Evolutionary conservation across 345 rosid genomes (phyloP), one percentile per base, ranked within the genome.

Genomic region (Arabis alpina): DNA sequence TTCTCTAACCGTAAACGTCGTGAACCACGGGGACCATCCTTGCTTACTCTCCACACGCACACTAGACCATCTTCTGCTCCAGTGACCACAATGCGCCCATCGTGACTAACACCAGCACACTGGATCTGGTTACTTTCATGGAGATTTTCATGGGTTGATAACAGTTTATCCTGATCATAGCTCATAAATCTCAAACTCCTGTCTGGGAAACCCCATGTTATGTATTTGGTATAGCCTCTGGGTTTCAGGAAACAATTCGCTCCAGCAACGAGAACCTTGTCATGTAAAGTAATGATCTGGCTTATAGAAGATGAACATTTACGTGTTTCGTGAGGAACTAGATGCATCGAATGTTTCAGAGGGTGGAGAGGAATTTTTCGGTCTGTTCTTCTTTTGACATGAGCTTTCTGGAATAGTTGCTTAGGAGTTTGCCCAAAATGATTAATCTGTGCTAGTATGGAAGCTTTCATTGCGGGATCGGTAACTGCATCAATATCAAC

Each of bases 351-450:
- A 79, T 84, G 83, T 84, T 87, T 92, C 71, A 95, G 90, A 19
- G 97, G 97, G 77, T 95, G 97, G 23, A 74, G 88, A 70, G 92
- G 93, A 62, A 84, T 81, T 82, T 86, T 92, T 78, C 89, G 76
- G 70, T 88, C 92, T 34, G 82, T 67, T 63, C 82, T 82, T 73
- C 99, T 83, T 78, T 95, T 95, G 43, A 81, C 92, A 65, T 95
- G 99, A 74, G 99, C 77, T 73, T 95, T 95, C 70, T 73, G 91
- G 83, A 95, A 95, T 37, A 95, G 88, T 70, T 95, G 99, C 81
- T 95, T 95, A 12, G 99, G 99, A 58, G 99, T 95, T 80, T 95
- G 99, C 43, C 99, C 99, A 79, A 95, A 95, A 81, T 95, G 98
- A 79, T 95, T 95, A 75, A 95, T 95, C 72, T 95, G 99, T 34